Evolutionary conservation across 2,329 filamentous ascomycete species (phyloP).

Genomic region (Aschersonia sp.): DNA sequence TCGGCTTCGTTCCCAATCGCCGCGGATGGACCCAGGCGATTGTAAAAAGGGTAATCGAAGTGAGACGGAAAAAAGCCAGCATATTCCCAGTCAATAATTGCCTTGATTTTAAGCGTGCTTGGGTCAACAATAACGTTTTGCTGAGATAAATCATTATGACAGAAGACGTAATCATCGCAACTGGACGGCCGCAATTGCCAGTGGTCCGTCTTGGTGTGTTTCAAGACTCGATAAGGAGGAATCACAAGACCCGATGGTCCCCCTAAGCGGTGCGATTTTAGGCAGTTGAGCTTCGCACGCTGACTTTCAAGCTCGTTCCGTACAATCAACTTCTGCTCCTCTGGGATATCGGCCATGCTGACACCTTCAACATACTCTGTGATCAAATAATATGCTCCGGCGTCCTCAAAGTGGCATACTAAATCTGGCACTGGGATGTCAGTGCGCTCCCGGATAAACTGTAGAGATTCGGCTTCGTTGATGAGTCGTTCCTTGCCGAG

Average conservation of each 20-base stretch:
- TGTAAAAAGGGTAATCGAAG: constrained; percentile 11
- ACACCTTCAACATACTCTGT: constrained; percentile 8
- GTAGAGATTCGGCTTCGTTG: constrained; percentile 3
- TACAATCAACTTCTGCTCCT: constrained; percentile 6
- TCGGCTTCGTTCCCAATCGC: constrained; percentile 6
- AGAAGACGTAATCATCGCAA: constrained; percentile 9
- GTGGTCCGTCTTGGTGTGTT: constrained; percentile 8
- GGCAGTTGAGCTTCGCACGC: constrained; percentile 10
- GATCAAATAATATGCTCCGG: constrained; percentile 6
- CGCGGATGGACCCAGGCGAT: constrained; percentile 8
- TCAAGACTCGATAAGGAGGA: constrained; percentile 14
- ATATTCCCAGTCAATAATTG: constrained; percentile 24
- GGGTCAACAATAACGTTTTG: constrained; percentile 11
- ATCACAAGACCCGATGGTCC: constrained; percentile 17
- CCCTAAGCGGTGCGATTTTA: constrained; percentile 13
- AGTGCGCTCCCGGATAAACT: constrained; percentile 3
- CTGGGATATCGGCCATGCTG: constrained; percentile 4
- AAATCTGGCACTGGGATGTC: constrained; percentile 7
- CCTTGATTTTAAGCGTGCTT: constrained; percentile 15
- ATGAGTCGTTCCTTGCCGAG: constrained; percentile 10
- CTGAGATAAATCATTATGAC: constrained; percentile 11
- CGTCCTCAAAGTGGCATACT: constrained; percentile 7
- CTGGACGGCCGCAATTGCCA: constrained; percentile 9
- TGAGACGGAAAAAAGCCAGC: constrained; percentile 18
- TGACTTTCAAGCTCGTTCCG: constrained; percentile 12